Base-by-base conservation (phyloP, 116 monocot species). In the Thalassia testudinum region DNA sequence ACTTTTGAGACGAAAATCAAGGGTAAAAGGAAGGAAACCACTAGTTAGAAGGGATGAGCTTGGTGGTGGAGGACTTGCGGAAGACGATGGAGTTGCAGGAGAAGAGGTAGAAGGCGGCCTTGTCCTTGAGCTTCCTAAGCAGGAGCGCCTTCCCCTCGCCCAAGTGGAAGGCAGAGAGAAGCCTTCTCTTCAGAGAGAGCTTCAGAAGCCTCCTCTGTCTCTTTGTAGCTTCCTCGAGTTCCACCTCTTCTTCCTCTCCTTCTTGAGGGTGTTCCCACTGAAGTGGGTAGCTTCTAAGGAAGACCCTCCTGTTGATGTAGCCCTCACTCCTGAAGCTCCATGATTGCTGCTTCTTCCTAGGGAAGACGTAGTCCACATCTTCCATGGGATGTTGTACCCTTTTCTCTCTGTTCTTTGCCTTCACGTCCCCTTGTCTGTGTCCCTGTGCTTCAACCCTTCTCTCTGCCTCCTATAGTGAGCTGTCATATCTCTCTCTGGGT, bases 261-360 rank as follows among this genome's bases (percentile, higher is more conserved):
- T 60, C 57, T 14, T 40, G 40, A 7, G 7, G 11, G 7, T 40
- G 11, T 16, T 72, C 75, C 79, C 78, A 83, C 51, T 78, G 74
- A 11, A 83, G 74, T 4, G 83, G 78, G 43, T 83, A 83, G 62
- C 83, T 83, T 58, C 83, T 70, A 51, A 78, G 62, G 56, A 83
- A 83, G 14, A 64, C 55, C 58, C 78, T 72, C 64, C 83, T 65
- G n/a, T 18, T 47, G 63, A 22, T 69, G 75, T 78, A 75, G 17
- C 65, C 71, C 52, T 83, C 83, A 24, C 65, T 40, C 44, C 72
- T 51, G 62, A 76, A 80, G 62, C 78, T 75, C 66, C 65, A 65
- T 37, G 34, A 48, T 65, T 51, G 71, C 63, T 49, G 15, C 44
- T 38, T 58, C 38, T 58, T 54, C 20, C 19, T 14, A 40, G 14